Evolutionary conservation across 805 yeast genomes (phyloP).

Genomic region (Saturnispora besseyi): DNA sequence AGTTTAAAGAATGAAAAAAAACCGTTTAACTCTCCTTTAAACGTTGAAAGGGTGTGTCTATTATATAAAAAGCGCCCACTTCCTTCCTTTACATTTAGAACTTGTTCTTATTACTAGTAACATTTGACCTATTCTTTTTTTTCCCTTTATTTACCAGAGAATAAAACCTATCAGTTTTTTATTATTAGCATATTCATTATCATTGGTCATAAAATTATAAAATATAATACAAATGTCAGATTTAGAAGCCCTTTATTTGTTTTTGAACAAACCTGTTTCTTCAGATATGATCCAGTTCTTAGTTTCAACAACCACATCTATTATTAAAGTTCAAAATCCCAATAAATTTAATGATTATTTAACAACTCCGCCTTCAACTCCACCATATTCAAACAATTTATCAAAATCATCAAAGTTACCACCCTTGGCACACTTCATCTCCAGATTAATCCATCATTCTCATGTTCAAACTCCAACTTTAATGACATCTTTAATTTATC

Average conservation of each 20-base stretch:
- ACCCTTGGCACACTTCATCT: conserved; percentile 56
- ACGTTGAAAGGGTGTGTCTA: not conserved
- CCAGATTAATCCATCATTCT: conserved; percentile 63
- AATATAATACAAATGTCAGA: conserved; percentile 28
- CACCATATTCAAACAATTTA: conserved; percentile 9
- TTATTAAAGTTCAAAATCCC: conserved; percentile 32
- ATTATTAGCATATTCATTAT: too few relatives aligned
- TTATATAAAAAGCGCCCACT: not conserved
- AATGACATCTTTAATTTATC: conserved; percentile 84
- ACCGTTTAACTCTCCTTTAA: not conserved
- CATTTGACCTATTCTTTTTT: too few relatives aligned
- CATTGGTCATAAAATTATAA: not conserved
- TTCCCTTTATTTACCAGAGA: too few relatives aligned
- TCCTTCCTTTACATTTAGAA: too few relatives aligned
- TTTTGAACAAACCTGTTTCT: conserved; percentile 47
- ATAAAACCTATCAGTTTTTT: too few relatives aligned
- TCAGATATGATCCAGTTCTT: conserved; percentile 50
- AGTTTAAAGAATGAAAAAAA: not conserved
- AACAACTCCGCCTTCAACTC: conserved; percentile 34
- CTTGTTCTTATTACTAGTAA: too few relatives aligned
- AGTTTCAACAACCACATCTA: conserved; percentile 49
- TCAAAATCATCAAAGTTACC: conserved; percentile 25
- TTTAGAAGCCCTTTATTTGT: conserved; percentile 41
- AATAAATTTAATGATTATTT: conserved; percentile 28
- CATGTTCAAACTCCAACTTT: conserved; percentile 92